Evolutionary conservation across 805 yeast genomes (phyloP).

Genomic region (Barnettozyma californica): DNA sequence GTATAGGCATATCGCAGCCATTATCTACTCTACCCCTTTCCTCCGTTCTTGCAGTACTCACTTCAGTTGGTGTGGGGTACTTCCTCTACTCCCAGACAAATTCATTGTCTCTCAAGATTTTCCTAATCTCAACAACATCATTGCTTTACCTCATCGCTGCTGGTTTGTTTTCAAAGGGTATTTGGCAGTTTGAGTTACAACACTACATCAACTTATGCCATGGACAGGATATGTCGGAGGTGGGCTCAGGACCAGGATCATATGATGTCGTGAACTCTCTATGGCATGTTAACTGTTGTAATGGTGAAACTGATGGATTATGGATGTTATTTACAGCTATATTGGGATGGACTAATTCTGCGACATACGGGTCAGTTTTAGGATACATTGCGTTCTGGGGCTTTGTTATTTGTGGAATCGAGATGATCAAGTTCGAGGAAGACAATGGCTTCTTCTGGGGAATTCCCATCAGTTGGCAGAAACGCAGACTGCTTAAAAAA

Average conservation of each 20-base stretch:
- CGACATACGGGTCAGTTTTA: slow-evolving; percentile 81
- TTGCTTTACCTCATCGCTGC: slow-evolving; percentile 82
- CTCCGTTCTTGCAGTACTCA: slow-evolving; percentile 47
- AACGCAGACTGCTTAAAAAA: slow-evolving; percentile 42
- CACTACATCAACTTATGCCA: slow-evolving; percentile 64
- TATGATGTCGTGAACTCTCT: slow-evolving; percentile 73
- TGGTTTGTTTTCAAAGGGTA: slow-evolving; percentile 79
- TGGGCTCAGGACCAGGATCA: slow-evolving; percentile 91
- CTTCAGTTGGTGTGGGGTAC: slow-evolving; percentile 62
- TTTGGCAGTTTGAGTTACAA: slow-evolving; percentile 87
- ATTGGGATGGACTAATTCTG: slow-evolving; percentile 92
- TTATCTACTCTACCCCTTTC: slow-evolving; percentile 60
- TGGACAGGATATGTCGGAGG: slow-evolving; percentile 82
- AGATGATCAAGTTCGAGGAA: slow-evolving; percentile 47
- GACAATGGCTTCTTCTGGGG: slow-evolving; percentile 52
- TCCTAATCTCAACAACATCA: slow-evolving; percentile 70
- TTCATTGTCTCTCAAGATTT: slow-evolving; percentile 67
- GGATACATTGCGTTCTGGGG: slow-evolving; percentile 74
- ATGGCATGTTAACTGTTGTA: slow-evolving; percentile 93
- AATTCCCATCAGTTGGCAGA: slow-evolving; percentile 59
- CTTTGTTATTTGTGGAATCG: slow-evolving; percentile 37
- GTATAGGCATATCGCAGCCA: slow-evolving; percentile 74
- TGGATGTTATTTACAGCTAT: slow-evolving; percentile 68
- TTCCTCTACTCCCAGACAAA: slow-evolving; percentile 74
- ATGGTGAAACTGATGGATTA: background rate